Base-by-base conservation (phyloP, 768 basidiomycete species). In the Amanita subjunquillea region DNA sequence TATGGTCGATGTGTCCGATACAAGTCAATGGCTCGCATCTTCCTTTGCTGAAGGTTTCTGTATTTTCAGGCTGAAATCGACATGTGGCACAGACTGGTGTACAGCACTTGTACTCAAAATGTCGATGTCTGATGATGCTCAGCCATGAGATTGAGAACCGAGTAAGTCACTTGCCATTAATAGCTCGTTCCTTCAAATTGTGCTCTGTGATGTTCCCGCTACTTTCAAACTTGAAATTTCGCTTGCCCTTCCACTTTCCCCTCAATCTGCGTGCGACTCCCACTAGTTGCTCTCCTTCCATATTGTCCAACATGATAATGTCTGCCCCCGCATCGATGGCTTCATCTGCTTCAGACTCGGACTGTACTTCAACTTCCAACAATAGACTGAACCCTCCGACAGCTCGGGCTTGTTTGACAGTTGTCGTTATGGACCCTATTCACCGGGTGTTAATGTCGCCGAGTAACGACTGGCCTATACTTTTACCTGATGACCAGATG, bases 11-110 rank as follows among this genome's bases (percentile, higher is more conserved):
- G 2, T 36, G n/a, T 17, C 32, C 22, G n/a, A 34, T 10, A 20
- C 22, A 29, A 7, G 15, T 22, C 38, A n/a, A n/a, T 12, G 12
- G 13, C 6, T 9, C 29, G 27, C 8, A 6, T 13, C 22, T 40
- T 22, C 25, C 48, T 52, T 46, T 46, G 58, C 46, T 57, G 73
- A 73, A 8, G 79, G 77, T 58, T 76, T 77, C 68, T 94, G 92
- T 56, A 98, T 85, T 78, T 98, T 98, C 61, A 99, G 75, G 61
- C 92, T 96, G 66, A 94, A 99, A 66, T 98, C 96, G 56, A 98
- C 84, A 62, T 96, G 93, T 58, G 82, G 90, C 23, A 90, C 91
- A 1, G 88, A 90, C 67, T 97, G 91, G 59, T 94, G 92, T 23
- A 93, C 88, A 7, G 75, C 79, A 55, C 90, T 93, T 39, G 91